Evolutionary conservation across 1,139 yeast species (phyloP).

Genomic region (Scheffersomyces illinoinensis): DNA sequence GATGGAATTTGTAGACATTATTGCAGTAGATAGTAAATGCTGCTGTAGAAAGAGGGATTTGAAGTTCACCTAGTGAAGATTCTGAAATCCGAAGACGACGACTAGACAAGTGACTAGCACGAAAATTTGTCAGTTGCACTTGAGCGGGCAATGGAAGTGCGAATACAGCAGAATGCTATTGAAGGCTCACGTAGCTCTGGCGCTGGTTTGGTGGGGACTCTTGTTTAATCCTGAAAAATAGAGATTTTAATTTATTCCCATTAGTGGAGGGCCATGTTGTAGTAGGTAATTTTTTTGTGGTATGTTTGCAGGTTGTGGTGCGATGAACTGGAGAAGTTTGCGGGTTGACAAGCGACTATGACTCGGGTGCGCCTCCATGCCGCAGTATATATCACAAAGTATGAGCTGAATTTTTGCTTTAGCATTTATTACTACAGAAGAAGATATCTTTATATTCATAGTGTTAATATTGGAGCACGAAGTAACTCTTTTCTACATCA

Average conservation of each 20-base stretch:
- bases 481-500: neutral
- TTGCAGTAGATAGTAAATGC: neutral
- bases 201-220: neutral
- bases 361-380: neutral
- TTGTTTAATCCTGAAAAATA: neutral
- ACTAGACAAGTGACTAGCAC: neutral
- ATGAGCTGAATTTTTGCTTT: neutral
- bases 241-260: neutral
- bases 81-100: neutral
- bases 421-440: neutral
- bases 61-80: neutral
- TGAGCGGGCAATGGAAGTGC: neutral
- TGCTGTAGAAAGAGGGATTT: neutral
- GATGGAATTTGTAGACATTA: slow-evolving; percentile 59
- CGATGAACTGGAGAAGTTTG: neutral
- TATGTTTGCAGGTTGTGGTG: neutral
- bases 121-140: neutral
- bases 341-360: neutral
- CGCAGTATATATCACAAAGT: neutral
- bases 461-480: neutral
- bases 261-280: neutral
- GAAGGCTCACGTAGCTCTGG: neutral
- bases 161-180: neutral
- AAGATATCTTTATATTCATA: neutral
- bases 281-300: neutral